A percentile compares a stretch with the other conserved stretches of the same genome.
phyloP scores from a whole-genome alignment of 2,329 filamentous ascomycete species.

The Cercospora sesami region DNA sequence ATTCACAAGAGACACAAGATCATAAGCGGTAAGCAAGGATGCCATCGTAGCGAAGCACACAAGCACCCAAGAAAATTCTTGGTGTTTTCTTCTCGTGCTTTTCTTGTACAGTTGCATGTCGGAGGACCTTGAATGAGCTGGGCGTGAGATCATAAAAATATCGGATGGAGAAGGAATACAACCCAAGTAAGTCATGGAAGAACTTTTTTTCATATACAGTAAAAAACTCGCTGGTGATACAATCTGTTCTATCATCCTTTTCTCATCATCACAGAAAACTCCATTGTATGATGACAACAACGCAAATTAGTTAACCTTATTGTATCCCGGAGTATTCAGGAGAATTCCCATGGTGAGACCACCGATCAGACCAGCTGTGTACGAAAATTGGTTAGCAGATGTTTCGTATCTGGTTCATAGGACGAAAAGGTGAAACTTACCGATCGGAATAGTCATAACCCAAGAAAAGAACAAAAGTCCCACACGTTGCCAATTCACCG shows the following conservation, averaged over 20 bases:
- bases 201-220: no score
- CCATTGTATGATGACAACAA: no score
- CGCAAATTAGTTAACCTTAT: not conserved
- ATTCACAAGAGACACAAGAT: not conserved
- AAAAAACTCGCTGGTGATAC: not conserved
- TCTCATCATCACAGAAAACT: not conserved
- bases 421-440: no score
- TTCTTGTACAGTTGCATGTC: no score
- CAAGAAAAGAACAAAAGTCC: constrained; percentile 60
- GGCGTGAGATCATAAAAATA: no score
- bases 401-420: no score
- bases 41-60: not conserved
- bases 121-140: no score
- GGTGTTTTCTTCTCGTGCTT: no score
- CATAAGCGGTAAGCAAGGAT: not conserved
- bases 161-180: no score
- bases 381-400: not conserved
- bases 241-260: not conserved
- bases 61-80: not conserved
- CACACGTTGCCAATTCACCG: constrained; percentile 63
- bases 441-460: constrained; percentile 57
- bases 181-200: no score
- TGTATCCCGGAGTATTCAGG: constrained; percentile 18
- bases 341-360: constrained; percentile 61
- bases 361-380: constrained; percentile 42